Percentiles rank a stretch among this genome's conserved stretches.
phyloP scores from a whole-genome alignment of 768 basidiomycete species.

The Mycena belliarum region DNA sequence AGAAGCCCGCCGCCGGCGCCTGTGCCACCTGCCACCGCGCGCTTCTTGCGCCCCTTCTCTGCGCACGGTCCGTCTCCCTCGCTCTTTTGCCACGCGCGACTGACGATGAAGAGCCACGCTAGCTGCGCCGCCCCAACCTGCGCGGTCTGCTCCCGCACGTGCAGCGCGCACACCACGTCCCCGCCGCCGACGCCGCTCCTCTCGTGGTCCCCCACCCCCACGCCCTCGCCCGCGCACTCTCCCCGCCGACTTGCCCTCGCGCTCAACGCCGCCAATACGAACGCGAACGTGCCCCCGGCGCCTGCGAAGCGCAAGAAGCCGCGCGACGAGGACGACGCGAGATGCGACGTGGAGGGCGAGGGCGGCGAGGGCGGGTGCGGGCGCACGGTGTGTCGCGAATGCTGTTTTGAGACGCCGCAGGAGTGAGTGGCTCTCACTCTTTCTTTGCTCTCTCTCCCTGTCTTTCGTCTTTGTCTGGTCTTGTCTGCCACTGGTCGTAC shows the following conservation, averaged over 20 bases:
- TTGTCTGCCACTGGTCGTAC: neutral
- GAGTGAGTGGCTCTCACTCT: slow-evolving; percentile 31
- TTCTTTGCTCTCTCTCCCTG: neutral
- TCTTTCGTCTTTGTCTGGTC: too few relatives aligned
- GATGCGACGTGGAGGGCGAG: slow-evolving; percentile 19
- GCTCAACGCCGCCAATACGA: slow-evolving; percentile 29
- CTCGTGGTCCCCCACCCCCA: slow-evolving; percentile 39
- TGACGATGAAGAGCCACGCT: too few relatives aligned
- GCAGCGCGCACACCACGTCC: slow-evolving; percentile 36
- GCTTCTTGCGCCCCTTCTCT: too few relatives aligned
- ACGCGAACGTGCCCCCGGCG: neutral
- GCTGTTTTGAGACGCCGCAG: slow-evolving; percentile 43
- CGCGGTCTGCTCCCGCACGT: slow-evolving; percentile 47
- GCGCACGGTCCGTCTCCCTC: too few relatives aligned
- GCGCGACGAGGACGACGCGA: slow-evolving; percentile 17
- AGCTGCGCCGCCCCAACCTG: slow-evolving; percentile 46
- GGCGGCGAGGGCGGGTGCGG: slow-evolving; percentile 37
- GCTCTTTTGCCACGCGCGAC: too few relatives aligned
- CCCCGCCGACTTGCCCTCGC: slow-evolving; percentile 32
- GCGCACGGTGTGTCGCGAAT: slow-evolving; percentile 43
- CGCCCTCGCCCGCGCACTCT: slow-evolving; percentile 32
- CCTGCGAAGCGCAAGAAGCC: slow-evolving; percentile 32
- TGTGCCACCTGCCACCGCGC: too few relatives aligned
- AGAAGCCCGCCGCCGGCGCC: too few relatives aligned
- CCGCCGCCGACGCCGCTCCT: slow-evolving; percentile 41